These are phyloP conservation scores for Iris pallida DNA, from an alignment of 116 monocot genomes.

Conservation along the genomic window DNA sequence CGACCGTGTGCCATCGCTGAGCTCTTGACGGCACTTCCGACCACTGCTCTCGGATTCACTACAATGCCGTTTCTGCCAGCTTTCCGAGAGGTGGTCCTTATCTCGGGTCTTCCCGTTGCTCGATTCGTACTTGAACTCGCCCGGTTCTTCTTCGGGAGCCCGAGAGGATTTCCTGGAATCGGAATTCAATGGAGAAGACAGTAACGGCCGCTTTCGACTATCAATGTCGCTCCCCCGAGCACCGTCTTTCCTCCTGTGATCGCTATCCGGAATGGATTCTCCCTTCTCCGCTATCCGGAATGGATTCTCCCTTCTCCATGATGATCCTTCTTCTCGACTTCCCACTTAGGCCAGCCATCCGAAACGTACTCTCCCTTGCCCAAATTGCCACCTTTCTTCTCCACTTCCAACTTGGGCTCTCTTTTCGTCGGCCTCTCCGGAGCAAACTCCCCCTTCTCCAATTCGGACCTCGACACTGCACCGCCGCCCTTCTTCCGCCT, in stretches of 20 bases:
- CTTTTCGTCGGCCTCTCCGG: too few species aligned
- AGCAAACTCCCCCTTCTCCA: too few species aligned
- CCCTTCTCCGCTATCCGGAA: slow-evolving; percentile 26
- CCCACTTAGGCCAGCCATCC: too few species aligned
- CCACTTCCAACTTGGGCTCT: too few species aligned
- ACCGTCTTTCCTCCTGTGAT: slow-evolving; percentile 8
- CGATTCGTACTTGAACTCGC: slow-evolving; percentile 37
- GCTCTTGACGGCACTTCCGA: slow-evolving; percentile 38
- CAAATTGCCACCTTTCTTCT: too few species aligned
- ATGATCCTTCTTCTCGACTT: too few species aligned
- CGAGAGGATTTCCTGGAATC: too few species aligned
- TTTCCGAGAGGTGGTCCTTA: slow-evolving; percentile 30
- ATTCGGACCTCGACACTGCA: too few species aligned
- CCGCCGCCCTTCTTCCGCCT: too few species aligned
- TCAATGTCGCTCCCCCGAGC: slow-evolving; percentile 34
- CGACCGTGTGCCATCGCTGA: slow-evolving; percentile 28
- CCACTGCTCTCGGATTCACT: slow-evolving; percentile 37
- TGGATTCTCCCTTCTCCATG: slow-evolving; percentile 22
- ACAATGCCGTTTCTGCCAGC: slow-evolving; percentile 33
- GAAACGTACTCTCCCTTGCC: too few species aligned
- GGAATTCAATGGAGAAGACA: too few species aligned
- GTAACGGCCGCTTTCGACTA: slow-evolving; percentile 30
- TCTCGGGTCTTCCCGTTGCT: slow-evolving; percentile 53
- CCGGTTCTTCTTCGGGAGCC: slow-evolving; percentile 35
- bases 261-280: slow-evolving; percentile 17